These are phyloP conservation scores for Petunia hybrid DNA, from an alignment of 305 asterid species.

Conservation along the genomic window DNA sequence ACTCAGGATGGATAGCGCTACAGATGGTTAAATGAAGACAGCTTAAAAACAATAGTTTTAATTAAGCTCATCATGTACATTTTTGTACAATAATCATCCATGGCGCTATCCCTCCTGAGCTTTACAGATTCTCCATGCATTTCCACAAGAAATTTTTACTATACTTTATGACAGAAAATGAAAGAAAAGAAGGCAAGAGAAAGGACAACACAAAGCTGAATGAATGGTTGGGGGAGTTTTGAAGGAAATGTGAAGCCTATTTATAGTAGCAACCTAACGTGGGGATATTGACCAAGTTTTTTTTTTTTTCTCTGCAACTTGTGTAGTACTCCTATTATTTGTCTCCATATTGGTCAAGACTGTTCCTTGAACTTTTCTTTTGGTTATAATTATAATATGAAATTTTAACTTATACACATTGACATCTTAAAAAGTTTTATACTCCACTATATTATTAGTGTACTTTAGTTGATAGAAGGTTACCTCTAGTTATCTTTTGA, in stretches of 20 bases:
- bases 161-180: background rate
- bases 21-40: background rate
- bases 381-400: too few species aligned
- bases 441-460: too few species aligned
- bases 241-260: slow-evolving; percentile 42
- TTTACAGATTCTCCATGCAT: slow-evolving; percentile 60
- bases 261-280: slow-evolving; percentile 54
- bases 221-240: slow-evolving; percentile 29
- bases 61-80: background rate
- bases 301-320: slow-evolving; percentile 25
- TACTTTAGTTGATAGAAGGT: too few species aligned
- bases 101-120: slow-evolving; percentile 89
- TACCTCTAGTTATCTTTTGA: too few species aligned
- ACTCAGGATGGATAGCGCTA: slow-evolving; percentile 80
- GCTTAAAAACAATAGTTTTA: background rate
- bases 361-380: slow-evolving; percentile 10
- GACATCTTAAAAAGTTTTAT: background rate
- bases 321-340: slow-evolving; percentile 5
- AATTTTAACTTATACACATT: too few species aligned
- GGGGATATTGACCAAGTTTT: slow-evolving; percentile 47
- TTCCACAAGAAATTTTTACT: background rate
- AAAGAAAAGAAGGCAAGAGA: slow-evolving; percentile 1
- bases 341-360: slow-evolving; percentile 29
- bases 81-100: slow-evolving; percentile 12
- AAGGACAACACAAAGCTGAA: background rate